Evolutionary conservation across 768 basidiomycete genomes (phyloP), one percentile per base, ranked within the genome.

Genomic region (Filobasidium floriforme): DNA sequence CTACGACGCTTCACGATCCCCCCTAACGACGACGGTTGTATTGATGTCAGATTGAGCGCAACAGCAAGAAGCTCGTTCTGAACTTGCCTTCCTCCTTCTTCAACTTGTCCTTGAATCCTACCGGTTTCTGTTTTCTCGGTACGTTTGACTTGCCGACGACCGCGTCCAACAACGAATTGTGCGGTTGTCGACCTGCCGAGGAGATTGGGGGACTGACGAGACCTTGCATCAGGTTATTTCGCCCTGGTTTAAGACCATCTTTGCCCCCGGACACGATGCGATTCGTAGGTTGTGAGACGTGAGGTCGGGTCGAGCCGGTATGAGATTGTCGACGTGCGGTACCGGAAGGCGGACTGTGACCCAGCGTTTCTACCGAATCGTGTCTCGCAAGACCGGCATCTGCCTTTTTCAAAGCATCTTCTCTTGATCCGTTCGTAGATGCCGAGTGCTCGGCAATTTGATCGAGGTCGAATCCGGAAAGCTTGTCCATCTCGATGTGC

Each of bases 1-100:
- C 66, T 65, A 9, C 77, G 40, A 26, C 76, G 70, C 69, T 77
- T 79, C 43, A 79, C 76, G 7, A 79, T 76, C 15, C 77, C 77
- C 60, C 73, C n/a, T n/a, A n/a, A n/a, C n/a, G n/a, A n/a, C n/a
- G n/a, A n/a, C n/a, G n/a, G n/a, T n/a, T n/a, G n/a, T n/a, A n/a
- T n/a, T n/a, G n/a, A n/a, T n/a, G n/a, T n/a, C n/a, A n/a, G n/a
- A n/a, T n/a, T n/a, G n/a, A n/a, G n/a, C n/a, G n/a, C n/a, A n/a
- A n/a, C n/a, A n/a, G n/a, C n/a, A n/a, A n/a, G n/a, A n/a, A n/a
- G n/a, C n/a, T n/a, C n/a, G n/a, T n/a, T n/a, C n/a, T n/a, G n/a
- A n/a, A n/a, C n/a, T n/a, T n/a, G n/a, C n/a, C 73, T 7, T 69
- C 68, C 24, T 65, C 64, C 32, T 24, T 51, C 59, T 65, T 70